phyloP scores from a whole-genome alignment of 2,329 filamentous ascomycete genomes.

The Stenocarpella maydis region DNA sequence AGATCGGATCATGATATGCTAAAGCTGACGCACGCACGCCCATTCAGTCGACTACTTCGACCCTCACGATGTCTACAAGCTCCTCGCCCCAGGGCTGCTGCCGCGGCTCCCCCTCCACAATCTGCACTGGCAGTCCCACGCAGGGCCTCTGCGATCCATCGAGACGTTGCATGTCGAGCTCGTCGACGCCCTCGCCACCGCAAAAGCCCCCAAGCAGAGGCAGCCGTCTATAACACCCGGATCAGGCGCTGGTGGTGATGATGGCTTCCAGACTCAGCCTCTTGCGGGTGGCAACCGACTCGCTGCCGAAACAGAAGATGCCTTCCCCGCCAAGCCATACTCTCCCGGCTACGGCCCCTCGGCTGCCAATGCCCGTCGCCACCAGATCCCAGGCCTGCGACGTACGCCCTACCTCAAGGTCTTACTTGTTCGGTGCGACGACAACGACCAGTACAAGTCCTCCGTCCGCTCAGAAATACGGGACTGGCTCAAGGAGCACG shows the following conservation, averaged over 20 bases:
- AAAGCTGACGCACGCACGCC: conserved; percentile 22
- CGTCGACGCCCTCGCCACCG: conserved; percentile 61
- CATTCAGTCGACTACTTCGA: conserved; percentile 98
- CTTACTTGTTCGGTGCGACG: conserved; percentile 89
- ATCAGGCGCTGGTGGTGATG: conserved; percentile 49
- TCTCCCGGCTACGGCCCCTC: conserved; percentile 33
- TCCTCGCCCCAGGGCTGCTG: conserved; percentile 79
- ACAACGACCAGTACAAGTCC: conserved; percentile 92
- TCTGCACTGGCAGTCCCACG: conserved; percentile 96
- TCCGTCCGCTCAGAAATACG: conserved; percentile 79
- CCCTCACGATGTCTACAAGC: conserved; percentile 85
- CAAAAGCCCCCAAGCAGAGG: conserved; percentile 39
- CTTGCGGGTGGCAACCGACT: conserved; percentile 49
- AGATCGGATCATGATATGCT: neutral
- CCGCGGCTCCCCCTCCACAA: conserved; percentile 86
- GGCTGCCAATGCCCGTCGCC: conserved; percentile 64
- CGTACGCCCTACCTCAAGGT: conserved; percentile 95
- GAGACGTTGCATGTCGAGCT: conserved; percentile 91
- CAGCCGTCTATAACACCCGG: conserved; percentile 25
- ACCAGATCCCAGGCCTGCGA: conserved; percentile 93
- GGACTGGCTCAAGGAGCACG: conserved; percentile 89
- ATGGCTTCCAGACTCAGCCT: conserved; percentile 68
- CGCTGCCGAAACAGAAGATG: conserved; percentile 22
- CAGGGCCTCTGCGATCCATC: conserved; percentile 90
- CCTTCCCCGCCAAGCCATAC: conserved; percentile 31